These are phyloP conservation scores for Camellia oleifera DNA, from an alignment of 179 eudicot species.

Conservation along the genomic window DNA sequence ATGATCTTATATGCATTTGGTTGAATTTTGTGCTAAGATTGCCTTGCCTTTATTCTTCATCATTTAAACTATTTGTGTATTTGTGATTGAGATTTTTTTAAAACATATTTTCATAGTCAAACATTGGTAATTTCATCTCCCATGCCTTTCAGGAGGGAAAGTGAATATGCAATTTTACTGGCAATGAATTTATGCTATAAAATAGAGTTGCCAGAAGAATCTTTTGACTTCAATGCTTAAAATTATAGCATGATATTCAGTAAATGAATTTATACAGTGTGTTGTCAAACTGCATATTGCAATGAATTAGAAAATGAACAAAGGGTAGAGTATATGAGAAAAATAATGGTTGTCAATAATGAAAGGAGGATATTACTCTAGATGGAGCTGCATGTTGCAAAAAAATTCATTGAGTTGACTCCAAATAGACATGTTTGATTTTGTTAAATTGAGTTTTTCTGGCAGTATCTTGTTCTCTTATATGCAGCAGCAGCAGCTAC, in stretches of 20 bases:
- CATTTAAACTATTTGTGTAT: neutral
- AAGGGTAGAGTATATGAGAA: neutral
- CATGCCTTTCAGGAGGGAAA: neutral
- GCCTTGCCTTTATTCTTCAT: neutral
- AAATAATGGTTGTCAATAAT: neutral
- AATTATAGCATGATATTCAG: neutral
- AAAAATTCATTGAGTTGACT: conserved; percentile 6
- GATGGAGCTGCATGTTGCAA: neutral
- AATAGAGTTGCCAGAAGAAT: neutral
- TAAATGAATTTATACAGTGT: neutral
- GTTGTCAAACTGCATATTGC: neutral
- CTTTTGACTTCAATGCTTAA: neutral
- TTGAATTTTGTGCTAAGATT: conserved; percentile 6
- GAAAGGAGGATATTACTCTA: neutral
- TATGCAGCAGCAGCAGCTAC: neutral
- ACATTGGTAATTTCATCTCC: neutral
- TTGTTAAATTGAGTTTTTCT: neutral
- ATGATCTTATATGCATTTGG: neutral
- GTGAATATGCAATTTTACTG: neutral
- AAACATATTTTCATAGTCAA: neutral
- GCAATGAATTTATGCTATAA: neutral
- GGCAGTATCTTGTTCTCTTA: neutral
- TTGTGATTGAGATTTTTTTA: neutral
- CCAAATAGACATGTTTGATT: neutral
- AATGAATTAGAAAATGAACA: neutral